Evolutionary conservation across 257 asterid species (phyloP).

Genomic region (Solanum habrochaites): DNA sequence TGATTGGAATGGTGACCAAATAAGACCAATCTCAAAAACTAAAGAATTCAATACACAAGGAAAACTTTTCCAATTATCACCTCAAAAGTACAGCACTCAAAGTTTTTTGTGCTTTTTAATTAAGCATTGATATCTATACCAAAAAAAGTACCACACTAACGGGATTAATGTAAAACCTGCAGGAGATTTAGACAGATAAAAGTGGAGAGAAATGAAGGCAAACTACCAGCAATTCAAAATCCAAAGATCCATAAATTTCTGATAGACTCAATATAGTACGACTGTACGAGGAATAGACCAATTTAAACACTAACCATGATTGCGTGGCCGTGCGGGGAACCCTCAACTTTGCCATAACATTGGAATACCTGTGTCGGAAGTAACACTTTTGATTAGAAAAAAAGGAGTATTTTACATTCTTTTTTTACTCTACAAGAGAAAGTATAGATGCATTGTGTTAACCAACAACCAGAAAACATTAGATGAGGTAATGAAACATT

Average conservation of each 20-base stretch:
- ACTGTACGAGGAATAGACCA: neutral
- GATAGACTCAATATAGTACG: neutral
- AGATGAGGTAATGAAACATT: neutral
- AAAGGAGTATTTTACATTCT: neutral
- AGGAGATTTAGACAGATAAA: neutral
- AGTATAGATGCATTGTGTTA: neutral
- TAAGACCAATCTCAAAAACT: neutral
- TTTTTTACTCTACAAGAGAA: neutral
- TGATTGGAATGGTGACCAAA: neutral
- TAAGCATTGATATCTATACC: neutral
- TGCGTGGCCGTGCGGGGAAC: conserved; percentile 98
- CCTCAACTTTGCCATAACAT: conserved; percentile 92
- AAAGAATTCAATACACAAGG: neutral
- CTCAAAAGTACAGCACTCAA: neutral
- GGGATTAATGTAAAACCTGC: neutral
- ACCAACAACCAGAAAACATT: neutral
- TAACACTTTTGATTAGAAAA: neutral
- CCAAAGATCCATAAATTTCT: neutral
- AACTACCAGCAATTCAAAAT: neutral
- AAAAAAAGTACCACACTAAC: neutral
- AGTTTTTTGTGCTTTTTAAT: neutral
- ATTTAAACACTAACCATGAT: conserved; percentile 49
- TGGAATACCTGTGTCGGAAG: conserved; percentile 60
- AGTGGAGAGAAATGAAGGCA: neutral
- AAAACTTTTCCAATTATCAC: neutral